Conservation (phyloP, 441 rosid genomes). For the Syzygium syzygioides region DNA sequence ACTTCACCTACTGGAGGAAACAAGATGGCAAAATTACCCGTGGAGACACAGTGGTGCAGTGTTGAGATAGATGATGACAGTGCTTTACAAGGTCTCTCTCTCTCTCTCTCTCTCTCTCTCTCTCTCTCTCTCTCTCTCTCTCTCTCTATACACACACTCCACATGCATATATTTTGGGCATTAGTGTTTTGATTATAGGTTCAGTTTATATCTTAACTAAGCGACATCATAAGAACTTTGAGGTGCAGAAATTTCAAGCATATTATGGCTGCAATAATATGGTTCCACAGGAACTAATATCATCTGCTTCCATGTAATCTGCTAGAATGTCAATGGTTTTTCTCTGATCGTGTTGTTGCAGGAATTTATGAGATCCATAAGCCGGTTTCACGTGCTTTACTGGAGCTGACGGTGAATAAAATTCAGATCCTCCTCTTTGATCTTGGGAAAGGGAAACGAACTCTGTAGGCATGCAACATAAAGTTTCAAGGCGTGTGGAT, state of each 20-base stretch:
- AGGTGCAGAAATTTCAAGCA: neutral
- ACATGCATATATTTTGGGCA: neutral
- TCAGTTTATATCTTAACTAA: neutral
- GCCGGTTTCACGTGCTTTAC: neutral
- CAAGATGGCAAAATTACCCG: conserved; percentile 7
- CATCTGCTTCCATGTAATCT: neutral
- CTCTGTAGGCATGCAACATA: neutral
- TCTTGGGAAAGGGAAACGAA: neutral
- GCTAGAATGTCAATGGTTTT: neutral
- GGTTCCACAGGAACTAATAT: neutral
- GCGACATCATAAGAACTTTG: neutral
- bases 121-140: neutral
- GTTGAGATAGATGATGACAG: neutral
- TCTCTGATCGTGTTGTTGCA: neutral
- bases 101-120: neutral
- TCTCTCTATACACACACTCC: neutral
- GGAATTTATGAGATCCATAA: neutral
- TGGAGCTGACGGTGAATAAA: neutral
- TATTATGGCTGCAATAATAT: neutral
- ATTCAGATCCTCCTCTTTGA: neutral
- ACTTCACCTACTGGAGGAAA: conserved; percentile 23
- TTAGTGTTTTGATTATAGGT: neutral
- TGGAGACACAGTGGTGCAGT: conserved; percentile 1
- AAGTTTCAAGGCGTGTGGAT: neutral
- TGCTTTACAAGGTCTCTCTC: neutral